Base-by-base conservation (phyloP, 2,329 filamentous ascomycete species). In the Penicillium oxalicum region DNA sequence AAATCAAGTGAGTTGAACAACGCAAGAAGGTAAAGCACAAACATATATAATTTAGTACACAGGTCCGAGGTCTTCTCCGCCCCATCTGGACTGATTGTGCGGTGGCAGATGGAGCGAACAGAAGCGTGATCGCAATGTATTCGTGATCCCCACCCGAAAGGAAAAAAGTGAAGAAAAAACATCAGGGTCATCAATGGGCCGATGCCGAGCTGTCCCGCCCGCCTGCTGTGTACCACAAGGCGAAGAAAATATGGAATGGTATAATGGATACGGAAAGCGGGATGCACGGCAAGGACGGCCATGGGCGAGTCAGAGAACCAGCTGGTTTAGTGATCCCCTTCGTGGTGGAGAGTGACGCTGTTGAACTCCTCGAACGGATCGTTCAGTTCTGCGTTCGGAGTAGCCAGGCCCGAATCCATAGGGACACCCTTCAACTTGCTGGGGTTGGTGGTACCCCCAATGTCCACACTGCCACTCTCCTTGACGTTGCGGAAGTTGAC, bases 301-400 rank as follows among this genome's bases (percentile, higher is more conserved):
- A 18, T 18, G 2, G 18, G 18, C 18, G 34, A 44, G 44, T 33
- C 27, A 48, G 48, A 52, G 39, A 49, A 49, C 42, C 45, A 39
- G 37, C 37, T 45, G 46, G 44, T 40, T 56, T 54, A 65, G 36
- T 57, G 51, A 59, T 96, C 91, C 12, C 90, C 93, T 48, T 97
- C 93, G 65, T 98, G 93, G 69, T 97, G 91, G 53, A 98, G 76
- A 44, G 93, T 98, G 37, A 98, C 91, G 66, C 89, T 95, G 76
- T 97, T 98, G 72, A 98, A 98, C 69, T 97, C 93, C 70, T 96
- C 88, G 66, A 98, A 98, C 1, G 93, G 93, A 77, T 98, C 93
- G 3, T 81, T 77, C 34, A 85, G 67, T 65, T 96, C 91, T 34
- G 79, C 87, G 39, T 87, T 88, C 1, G 91, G 91, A 2, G 91